Conservation (phyloP, 352 stramenopile species). For the Phytophthora agathidicida region DNA sequence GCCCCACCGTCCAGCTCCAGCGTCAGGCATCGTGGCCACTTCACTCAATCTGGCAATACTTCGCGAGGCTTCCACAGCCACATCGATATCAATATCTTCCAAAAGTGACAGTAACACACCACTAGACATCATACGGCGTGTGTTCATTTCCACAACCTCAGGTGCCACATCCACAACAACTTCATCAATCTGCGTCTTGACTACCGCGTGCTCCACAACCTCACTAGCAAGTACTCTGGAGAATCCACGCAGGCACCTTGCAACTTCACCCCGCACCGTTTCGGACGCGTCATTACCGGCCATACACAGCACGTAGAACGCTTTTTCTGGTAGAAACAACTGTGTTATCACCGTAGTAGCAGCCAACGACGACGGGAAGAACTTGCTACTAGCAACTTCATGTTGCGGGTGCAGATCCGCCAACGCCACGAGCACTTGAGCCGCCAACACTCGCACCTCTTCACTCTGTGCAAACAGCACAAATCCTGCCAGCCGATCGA, state of each 20-base stretch:
- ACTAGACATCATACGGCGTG: constrained; percentile 65
- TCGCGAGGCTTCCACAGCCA: constrained; percentile 53
- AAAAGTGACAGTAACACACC: constrained; percentile 63
- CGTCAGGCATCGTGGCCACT: constrained; percentile 13
- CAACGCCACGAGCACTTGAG: constrained; percentile 41
- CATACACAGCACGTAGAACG: constrained; percentile 55
- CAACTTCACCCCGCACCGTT: constrained; percentile 47
- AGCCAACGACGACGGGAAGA: constrained; percentile 21
- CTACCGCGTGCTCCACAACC: constrained; percentile 47
- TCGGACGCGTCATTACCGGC: constrained; percentile 37
- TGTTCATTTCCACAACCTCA: constrained; percentile 43
- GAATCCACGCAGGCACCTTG: constrained; percentile 41
- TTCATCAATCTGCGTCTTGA: constrained; percentile 65
- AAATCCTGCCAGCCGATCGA: constrained; percentile 38
- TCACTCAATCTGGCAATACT: constrained; percentile 48
- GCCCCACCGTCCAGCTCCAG: constrained; percentile 29
- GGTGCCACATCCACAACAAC: constrained; percentile 44
- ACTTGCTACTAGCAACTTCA: constrained; percentile 26
- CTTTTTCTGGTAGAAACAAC: constrained; percentile 43
- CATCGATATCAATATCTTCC: constrained; percentile 51
- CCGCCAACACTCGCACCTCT: constrained; percentile 36
- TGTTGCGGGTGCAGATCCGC: constrained; percentile 29
- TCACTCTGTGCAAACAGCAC: constrained; percentile 40
- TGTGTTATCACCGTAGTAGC: neutral
- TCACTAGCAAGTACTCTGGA: constrained; percentile 18